A percentile compares a stretch with the other conserved stretches of the same genome.
Evolutionary conservation across 129 eudicot species (phyloP).

Genomic region (Artemisia tridentata): DNA sequence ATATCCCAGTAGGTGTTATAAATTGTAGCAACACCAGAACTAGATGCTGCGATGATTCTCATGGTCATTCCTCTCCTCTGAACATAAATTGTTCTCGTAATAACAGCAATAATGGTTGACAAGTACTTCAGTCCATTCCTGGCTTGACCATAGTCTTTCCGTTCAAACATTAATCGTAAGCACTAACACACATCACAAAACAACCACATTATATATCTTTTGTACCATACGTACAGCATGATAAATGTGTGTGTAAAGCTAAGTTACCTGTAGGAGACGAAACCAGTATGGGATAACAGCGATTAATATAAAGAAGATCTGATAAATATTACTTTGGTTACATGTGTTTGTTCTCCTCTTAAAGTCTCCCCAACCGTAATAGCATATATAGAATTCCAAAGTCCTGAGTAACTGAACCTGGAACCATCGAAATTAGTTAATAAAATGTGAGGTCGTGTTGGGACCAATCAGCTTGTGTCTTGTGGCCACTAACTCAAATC

Average conservation of each 20-base stretch:
- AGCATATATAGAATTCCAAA: conserved; percentile 32
- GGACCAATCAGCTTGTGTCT: too few relatives aligned
- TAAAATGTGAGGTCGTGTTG: neutral
- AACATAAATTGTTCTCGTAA: conserved; percentile 36
- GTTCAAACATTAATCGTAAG: conserved; percentile 28
- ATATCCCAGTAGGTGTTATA: conserved; percentile 39
- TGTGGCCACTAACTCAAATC: too few relatives aligned
- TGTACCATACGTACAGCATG: neutral
- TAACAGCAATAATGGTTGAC: conserved; percentile 41
- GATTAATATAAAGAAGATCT: conserved; percentile 22
- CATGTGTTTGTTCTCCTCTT: conserved; percentile 38
- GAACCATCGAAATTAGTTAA: conserved; percentile 1
- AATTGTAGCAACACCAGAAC: conserved; percentile 33
- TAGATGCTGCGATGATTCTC: conserved; percentile 36
- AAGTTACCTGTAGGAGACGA: conserved; percentile 33
- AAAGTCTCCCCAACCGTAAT: conserved; percentile 39
- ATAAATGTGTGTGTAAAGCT: conserved; percentile 4
- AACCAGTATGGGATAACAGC: conserved; percentile 34
- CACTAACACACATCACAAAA: conserved; percentile 27
- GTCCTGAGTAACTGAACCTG: conserved; percentile 36
- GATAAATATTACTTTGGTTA: conserved; percentile 14
- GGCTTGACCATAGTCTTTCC: conserved; percentile 28
- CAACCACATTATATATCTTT: neutral
- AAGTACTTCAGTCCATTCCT: conserved; percentile 43
- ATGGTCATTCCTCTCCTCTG: conserved; percentile 26